Base-by-base conservation (phyloP, 306 rosid genomes). In the Trichosanthes truncata region DNA sequence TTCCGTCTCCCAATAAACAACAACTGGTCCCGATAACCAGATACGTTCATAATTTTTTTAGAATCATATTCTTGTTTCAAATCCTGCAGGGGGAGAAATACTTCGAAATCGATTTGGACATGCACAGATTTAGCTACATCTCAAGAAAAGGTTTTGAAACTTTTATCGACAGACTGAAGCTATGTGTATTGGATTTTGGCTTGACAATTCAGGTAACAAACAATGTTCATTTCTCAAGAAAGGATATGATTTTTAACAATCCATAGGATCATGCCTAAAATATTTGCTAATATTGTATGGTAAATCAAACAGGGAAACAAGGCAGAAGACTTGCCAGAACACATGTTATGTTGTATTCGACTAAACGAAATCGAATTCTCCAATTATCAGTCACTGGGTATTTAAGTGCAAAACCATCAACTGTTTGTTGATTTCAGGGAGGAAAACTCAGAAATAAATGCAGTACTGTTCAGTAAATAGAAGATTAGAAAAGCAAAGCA, bases 101-200 rank as follows among this genome's bases (percentile, higher is more conserved):
- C 89, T 89, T 93, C 1, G 99, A 95, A 88, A 91, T 95, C 68
- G 97, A 95, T 90, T 81, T 95, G 85, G 99, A 95, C 82, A 88
- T 95, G 84, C 99, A 95, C 78, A 84, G 97, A 86, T 95, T 95
- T 85, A 80, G 97, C 92, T 95, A 91, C 74, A 86, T 95, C 71
- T 91, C 99, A 11, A 89, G 99, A 83, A 95, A 93, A 85, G 98
- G 99, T 52, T 82, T 95, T 56, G 98, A 95, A 84, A 89, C 96
- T 71, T 91, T 95, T 82, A 88, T 84, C 11, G 94, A 93, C 66
- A 89, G 94, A 83, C 65, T 95, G 86, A 91, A 89, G 90, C 89
- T 82, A 40, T 84, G 89, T 62, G 83, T 86, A 75, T 84, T 95
- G 82, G 92, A 95, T 87, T 88, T 95, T 55, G 98, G 90, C 79